Evolutionary conservation across 129 eudicot species (phyloP).

Genomic region (Pittosporum tobira): DNA sequence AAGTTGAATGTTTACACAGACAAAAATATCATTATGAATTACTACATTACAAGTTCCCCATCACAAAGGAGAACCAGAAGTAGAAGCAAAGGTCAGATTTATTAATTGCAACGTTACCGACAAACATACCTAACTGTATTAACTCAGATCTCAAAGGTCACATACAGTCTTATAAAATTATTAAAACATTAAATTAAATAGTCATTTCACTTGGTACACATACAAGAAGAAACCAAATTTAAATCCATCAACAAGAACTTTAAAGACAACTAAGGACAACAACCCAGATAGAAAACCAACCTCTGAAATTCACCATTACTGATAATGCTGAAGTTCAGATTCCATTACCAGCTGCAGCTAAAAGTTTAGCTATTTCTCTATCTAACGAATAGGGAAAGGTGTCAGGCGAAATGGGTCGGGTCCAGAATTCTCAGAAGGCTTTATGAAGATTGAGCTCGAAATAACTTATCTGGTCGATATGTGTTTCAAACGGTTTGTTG

Average conservation of each 20-base stretch:
- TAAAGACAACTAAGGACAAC: slow-evolving; percentile 8
- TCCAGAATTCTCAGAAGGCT: not conserved
- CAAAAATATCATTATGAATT: not conserved
- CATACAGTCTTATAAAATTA: not conserved
- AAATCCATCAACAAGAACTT: slow-evolving; percentile 2
- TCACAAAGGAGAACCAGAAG: slow-evolving; percentile 29
- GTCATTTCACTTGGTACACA: not conserved
- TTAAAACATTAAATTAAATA: slow-evolving; percentile 1
- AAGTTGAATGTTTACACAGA: not conserved
- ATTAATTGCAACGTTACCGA: slow-evolving; percentile 17
- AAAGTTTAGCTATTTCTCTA: not conserved
- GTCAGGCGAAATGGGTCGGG: slow-evolving; percentile 8
- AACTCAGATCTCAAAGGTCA: slow-evolving; percentile 11
- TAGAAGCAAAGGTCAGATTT: slow-evolving; percentile 31
- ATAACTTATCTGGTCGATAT: not conserved
- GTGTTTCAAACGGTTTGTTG: not conserved
- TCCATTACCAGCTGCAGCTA: not conserved
- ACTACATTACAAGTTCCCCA: not conserved
- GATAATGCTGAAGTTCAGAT: slow-evolving; percentile 11
- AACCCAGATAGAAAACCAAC: slow-evolving; percentile 29
- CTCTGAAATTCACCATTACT: slow-evolving; percentile 21
- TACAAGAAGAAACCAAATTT: slow-evolving; percentile 1
- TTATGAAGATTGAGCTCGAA: slow-evolving; percentile 12
- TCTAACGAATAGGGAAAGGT: not conserved
- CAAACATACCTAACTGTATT: slow-evolving; percentile 4